phyloP scores from a whole-genome alignment of 768 basidiomycete genomes.

The Suillus brevipes region DNA sequence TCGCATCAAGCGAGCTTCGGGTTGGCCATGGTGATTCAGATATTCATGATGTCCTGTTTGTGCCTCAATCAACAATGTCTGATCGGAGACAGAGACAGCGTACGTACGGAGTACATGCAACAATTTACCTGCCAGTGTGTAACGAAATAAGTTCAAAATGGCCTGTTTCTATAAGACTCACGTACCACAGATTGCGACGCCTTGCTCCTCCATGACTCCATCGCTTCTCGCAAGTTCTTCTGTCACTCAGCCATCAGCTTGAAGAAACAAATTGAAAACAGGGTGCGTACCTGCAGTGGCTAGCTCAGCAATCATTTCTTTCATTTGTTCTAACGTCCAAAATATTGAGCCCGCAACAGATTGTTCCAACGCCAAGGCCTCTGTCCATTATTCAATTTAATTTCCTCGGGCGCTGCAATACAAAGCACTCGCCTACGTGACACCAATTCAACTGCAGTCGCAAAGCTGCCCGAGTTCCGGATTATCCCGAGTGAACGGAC shows the following conservation, averaged over 20 bases:
- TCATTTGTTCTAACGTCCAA: neutral
- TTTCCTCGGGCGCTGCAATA: neutral
- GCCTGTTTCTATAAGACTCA: neutral
- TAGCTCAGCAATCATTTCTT: neutral
- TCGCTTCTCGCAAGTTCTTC: neutral
- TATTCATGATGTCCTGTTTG: neutral
- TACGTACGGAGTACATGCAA: neutral
- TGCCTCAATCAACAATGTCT: fast-evolving
- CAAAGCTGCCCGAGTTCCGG: no score
- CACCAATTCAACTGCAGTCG: neutral
- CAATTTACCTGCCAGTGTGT: neutral
- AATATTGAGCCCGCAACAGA: neutral
- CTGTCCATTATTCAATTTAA: neutral
- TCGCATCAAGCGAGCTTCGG: neutral
- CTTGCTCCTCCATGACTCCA: neutral
- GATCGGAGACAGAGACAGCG: no score
- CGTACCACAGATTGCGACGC: neutral
- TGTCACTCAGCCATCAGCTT: neutral
- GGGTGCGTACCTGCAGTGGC: neutral
- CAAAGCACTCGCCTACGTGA: neutral
- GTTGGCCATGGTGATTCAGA: neutral
- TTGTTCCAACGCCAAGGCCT: neutral
- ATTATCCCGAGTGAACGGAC: no score
- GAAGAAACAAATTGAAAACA: neutral
- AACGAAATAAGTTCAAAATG: neutral